A percentile compares a stretch with the other conserved stretches of the same genome.
These are phyloP conservation scores for Boechera retrofracta DNA, from an alignment of 345 rosid species.

Conservation along the genomic window DNA sequence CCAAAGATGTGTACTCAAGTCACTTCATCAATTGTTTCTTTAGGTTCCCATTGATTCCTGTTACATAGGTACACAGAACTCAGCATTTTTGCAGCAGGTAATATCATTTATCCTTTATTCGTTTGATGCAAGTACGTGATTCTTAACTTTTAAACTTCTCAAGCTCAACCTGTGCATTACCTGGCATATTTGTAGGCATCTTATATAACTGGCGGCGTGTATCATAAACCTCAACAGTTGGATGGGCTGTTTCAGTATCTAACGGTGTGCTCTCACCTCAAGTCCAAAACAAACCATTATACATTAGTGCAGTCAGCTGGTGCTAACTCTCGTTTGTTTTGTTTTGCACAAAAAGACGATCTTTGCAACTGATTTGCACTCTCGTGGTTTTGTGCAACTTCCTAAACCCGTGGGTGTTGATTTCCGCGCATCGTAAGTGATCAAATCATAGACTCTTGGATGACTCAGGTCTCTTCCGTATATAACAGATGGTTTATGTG, in stretches of 20 bases:
- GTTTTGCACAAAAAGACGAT: conserved; percentile 65
- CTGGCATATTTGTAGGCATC: conserved; percentile 68
- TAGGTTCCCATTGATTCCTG: conserved; percentile 96
- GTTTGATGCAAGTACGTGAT: no score
- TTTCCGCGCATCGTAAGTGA: conserved; percentile 92
- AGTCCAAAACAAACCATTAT: conserved; percentile 20
- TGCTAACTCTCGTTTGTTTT: conserved; percentile 6
- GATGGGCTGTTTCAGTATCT: conserved; percentile 91
- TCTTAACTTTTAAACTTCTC: not conserved
- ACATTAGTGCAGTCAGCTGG: not conserved
- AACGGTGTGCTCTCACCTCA: conserved; percentile 53
- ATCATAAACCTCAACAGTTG: conserved; percentile 84
- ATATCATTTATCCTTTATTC: conserved; percentile 8
- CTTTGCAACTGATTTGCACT: conserved; percentile 87
- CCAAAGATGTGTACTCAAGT: conserved; percentile 1
- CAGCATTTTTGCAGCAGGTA: conserved; percentile 97
- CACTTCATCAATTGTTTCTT: conserved; percentile 34
- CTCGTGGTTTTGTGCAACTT: conserved; percentile 81
- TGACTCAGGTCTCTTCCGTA: not conserved
- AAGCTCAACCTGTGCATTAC: conserved; percentile 14
- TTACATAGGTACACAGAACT: conserved; percentile 78
- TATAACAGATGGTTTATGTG: conserved; percentile 12
- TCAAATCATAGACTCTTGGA: not conserved
- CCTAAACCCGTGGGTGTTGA: conserved; percentile 94
- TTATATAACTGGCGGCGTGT: conserved; percentile 85